Evolutionary conservation across 805 yeast species (phyloP).

Genomic region (Candida piceae): DNA sequence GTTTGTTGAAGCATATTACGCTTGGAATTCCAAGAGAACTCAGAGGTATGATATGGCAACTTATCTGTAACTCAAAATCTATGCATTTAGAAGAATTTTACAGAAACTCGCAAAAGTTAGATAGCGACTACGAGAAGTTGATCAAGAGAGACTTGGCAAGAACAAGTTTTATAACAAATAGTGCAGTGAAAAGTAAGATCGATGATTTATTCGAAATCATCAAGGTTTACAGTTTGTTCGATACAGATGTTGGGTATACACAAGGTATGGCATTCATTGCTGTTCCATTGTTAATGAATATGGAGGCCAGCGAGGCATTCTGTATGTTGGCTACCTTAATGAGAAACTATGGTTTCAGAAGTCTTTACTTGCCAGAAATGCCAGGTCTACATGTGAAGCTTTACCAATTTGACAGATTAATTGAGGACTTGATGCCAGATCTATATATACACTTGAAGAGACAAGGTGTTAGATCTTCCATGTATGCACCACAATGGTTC

Average conservation of each 20-base stretch:
- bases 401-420: constrained; percentile 84
- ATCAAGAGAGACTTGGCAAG: constrained; percentile 80
- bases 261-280: constrained; percentile 97
- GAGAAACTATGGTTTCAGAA: constrained; percentile 79
- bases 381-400: constrained; percentile 81
- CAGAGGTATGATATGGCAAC: constrained; percentile 90
- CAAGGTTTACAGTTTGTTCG: constrained; percentile 79
- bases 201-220: constrained; percentile 69
- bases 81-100: constrained; percentile 56
- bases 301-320: constrained; percentile 82
- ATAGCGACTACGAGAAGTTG: constrained; percentile 63
- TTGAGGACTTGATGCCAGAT: constrained; percentile 72
- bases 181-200: constrained; percentile 48
- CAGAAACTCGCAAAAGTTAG: constrained; percentile 38
- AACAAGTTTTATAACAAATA: constrained; percentile 70
- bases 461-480: constrained; percentile 85
- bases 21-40: constrained; percentile 81
- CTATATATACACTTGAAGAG: constrained; percentile 71
- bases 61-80: constrained; percentile 74
- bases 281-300: constrained; percentile 76
- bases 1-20: constrained; percentile 56
- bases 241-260: constrained; percentile 93
- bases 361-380: constrained; percentile 82
- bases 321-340: constrained; percentile 74
- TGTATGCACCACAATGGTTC: constrained; percentile 99